phyloP scores from a whole-genome alignment of 192 early-diverging fungal species.

The Linderina pennispora region DNA sequence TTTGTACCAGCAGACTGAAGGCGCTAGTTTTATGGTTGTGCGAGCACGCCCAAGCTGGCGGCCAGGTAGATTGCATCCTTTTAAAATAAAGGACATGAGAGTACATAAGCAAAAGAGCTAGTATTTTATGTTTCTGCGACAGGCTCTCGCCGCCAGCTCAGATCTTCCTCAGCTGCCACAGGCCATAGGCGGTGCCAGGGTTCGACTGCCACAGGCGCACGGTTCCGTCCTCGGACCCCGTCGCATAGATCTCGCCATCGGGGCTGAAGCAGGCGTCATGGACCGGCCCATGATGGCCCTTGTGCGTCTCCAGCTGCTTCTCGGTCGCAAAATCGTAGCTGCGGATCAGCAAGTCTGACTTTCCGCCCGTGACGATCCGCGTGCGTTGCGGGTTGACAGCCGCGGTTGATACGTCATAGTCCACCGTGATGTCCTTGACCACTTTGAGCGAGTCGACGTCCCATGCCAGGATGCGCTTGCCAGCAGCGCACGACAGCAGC shows the following conservation, averaged over 20 bases:
- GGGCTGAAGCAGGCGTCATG: constrained; percentile 88
- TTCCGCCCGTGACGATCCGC: constrained; percentile 75
- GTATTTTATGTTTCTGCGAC: too few species aligned
- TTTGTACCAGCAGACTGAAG: too few species aligned
- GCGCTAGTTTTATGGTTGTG: too few species aligned
- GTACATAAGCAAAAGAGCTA: too few species aligned
- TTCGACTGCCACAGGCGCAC: constrained; percentile 85
- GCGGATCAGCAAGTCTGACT: constrained; percentile 76
- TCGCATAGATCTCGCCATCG: constrained; percentile 87
- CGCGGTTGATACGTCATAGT: constrained; percentile 69
- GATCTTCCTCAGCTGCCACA: constrained; percentile 62
- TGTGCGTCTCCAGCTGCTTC: constrained; percentile 72
- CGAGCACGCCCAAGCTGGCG: too few species aligned
- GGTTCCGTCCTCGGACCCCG: constrained; percentile 88
- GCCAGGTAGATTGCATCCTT: too few species aligned
- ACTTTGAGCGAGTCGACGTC: constrained; percentile 60
- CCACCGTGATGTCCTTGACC: constrained; percentile 51
- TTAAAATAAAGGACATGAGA: too few species aligned
- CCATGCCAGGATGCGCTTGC: constrained; percentile 68
- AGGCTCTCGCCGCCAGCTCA: too few species aligned
- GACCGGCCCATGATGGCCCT: constrained; percentile 88
- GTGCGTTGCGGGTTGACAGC: constrained; percentile 76
- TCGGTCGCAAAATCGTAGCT: constrained; percentile 78
- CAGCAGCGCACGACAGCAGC: constrained; percentile 71
- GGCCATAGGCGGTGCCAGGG: constrained; percentile 73